Conservation (phyloP, 129 eudicot species). For the Flaveria linearis region DNA sequence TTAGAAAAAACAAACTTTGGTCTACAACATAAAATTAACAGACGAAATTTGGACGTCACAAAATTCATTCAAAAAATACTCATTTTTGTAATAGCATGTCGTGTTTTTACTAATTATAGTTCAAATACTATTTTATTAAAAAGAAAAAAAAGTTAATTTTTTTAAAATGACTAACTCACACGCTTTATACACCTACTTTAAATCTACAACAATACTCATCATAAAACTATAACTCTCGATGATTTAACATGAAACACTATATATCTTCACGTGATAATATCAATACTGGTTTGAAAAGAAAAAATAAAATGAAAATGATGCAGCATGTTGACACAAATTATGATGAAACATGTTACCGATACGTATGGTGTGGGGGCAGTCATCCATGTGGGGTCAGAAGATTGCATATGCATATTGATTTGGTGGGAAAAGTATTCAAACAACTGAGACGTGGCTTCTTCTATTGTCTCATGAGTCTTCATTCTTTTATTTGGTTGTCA, state of each 20-base stretch:
- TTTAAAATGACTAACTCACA: no score
- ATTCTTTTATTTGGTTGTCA: slow-evolving; percentile 30
- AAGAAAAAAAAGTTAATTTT: no score
- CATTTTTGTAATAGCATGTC: background rate
- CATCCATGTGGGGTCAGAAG: slow-evolving; percentile 36
- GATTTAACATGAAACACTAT: no score
- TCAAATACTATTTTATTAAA: background rate
- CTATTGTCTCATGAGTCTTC: slow-evolving; percentile 22
- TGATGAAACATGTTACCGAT: slow-evolving; percentile 24
- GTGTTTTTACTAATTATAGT: background rate
- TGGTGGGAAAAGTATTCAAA: slow-evolving; percentile 26
- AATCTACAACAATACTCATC: no score
- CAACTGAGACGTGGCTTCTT: slow-evolving; percentile 33
- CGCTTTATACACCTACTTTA: no score
- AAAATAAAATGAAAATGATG: background rate
- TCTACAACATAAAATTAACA: no score
- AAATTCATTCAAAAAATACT: no score
- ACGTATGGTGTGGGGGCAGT: slow-evolving; percentile 28
- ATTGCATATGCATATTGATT: slow-evolving; percentile 24
- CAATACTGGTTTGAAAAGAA: background rate
- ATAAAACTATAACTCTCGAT: no score
- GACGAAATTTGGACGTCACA: no score
- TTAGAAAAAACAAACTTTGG: no score
- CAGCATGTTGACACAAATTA: background rate
- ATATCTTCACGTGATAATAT: no score